Conservation (phyloP, 73 alveolate species). For the Paramecium sonneborni region DNA sequence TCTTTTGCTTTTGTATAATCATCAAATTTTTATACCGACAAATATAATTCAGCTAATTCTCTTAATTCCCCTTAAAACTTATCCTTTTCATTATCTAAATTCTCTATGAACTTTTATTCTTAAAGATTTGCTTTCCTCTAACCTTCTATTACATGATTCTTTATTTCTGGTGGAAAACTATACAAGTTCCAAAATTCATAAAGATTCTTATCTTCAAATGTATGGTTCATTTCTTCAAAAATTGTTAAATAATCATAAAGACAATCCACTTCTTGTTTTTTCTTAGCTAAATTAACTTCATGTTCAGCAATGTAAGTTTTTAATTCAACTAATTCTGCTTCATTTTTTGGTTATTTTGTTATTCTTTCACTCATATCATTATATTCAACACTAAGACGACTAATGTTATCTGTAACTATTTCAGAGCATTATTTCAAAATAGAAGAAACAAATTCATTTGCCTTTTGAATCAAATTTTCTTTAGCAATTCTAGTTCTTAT, state of each 20-base stretch:
- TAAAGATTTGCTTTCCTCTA: slow-evolving; percentile 39
- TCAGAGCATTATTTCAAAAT: slow-evolving; percentile 42
- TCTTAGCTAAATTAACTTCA: slow-evolving; percentile 66
- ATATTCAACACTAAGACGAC: slow-evolving; percentile 23
- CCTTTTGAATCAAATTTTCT: slow-evolving; percentile 56
- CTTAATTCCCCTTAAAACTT: slow-evolving; percentile 45
- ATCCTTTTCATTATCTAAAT: slow-evolving; percentile 61
- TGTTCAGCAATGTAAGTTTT: slow-evolving; percentile 57
- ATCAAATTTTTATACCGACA: neutral
- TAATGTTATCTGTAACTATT: slow-evolving; percentile 5
- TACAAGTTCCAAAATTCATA: slow-evolving; percentile 52
- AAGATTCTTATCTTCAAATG: neutral
- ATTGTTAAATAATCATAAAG: slow-evolving; percentile 48
- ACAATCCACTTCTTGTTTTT: slow-evolving; percentile 51
- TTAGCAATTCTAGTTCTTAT: slow-evolving; percentile 60
- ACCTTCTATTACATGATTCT: slow-evolving; percentile 60
- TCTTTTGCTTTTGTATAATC: slow-evolving; percentile 60
- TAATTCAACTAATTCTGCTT: slow-evolving; percentile 60
- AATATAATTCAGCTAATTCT: slow-evolving; percentile 23
- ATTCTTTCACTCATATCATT: slow-evolving; percentile 44
- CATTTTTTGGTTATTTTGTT: slow-evolving; percentile 60
- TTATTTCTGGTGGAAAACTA: slow-evolving; percentile 46
- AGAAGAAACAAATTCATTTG: slow-evolving; percentile 50
- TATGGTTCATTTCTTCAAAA: slow-evolving; percentile 46
- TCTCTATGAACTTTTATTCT: slow-evolving; percentile 59